Base-by-base conservation (phyloP, 805 yeast species). In the Ogataea glucozyma region DNA sequence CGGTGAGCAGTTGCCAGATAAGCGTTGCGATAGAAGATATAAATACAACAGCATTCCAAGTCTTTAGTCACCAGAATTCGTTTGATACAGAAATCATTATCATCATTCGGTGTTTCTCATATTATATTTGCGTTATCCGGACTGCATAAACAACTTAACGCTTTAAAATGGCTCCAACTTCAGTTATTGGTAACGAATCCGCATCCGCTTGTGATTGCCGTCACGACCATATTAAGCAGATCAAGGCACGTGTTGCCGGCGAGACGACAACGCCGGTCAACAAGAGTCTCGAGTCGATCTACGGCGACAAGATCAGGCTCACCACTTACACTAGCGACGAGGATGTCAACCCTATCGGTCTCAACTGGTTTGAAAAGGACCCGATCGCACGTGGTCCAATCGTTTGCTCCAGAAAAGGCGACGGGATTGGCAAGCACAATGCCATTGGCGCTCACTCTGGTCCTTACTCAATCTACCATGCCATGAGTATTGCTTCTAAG, bases 401-500 rank as follows among this genome's bases (percentile, higher is more conserved):
- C 33, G 78, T 78, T 14, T 78, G 75, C 16, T 70, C 82, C 3
- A 73, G 81, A 57, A 58, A 63, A 44, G 70, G 67, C 23, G 65
- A 70, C 29, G 79, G 84, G 27, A 56, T 78, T 40, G 44, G 64
- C 35, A 74, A 73, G 51, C 81, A 82, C 57, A 81, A 81, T 54
- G 73, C 84, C 30, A 76, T 80, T 48, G 86, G 86, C 40, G 81
- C 84, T 10, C 82, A 78, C 53, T 66, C 83, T 10, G 85, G 85
- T 24, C 76, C 84, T 10, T 81, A 81, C 54, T 73, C 79, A 19
- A 69, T 81, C 35, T 81, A 81, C 63, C 85, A 80, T 52, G 86
- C 85, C 5, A 62, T 81, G 43, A 83, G 85, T 4, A 75, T 79
- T 36, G 85, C 76, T n/a, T 68, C 81, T 12, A 72, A 74, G 46